These are phyloP conservation scores for Umbilicus rupestris DNA, from an alignment of 164 flowering plant species.

Conservation along the genomic window DNA sequence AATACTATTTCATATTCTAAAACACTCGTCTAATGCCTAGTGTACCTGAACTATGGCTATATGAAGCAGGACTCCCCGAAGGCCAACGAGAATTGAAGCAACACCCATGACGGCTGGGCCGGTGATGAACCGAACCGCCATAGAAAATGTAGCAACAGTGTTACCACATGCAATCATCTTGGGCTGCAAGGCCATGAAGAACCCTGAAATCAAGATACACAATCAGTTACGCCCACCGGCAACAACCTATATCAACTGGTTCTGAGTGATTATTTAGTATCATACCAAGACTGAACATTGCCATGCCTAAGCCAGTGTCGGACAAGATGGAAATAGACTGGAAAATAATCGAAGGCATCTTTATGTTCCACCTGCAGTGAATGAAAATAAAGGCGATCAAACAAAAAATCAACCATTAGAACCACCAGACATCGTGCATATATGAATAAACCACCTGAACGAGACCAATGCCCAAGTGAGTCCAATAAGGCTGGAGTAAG, in stretches of 20 bases:
- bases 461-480: slow-evolving; percentile 82
- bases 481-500: slow-evolving; percentile 89
- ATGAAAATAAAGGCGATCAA: neutral
- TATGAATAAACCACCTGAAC: slow-evolving; percentile 32
- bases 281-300: slow-evolving; percentile 96
- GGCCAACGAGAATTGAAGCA: slow-evolving; percentile 9
- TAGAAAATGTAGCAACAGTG: slow-evolving; percentile 5
- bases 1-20: too few relatives aligned
- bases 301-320: slow-evolving; percentile 99
- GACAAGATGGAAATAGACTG: slow-evolving; percentile 85
- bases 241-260: neutral
- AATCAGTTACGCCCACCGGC: neutral
- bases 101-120: slow-evolving; percentile 9
- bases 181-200: slow-evolving; percentile 9
- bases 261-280: too few relatives aligned
- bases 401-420: neutral
- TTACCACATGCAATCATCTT: slow-evolving; percentile 9
- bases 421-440: neutral
- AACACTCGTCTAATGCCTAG: neutral
- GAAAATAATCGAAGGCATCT: slow-evolving; percentile 81
- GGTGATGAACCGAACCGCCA: slow-evolving; percentile 5
- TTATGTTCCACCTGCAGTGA: slow-evolving; percentile 59
- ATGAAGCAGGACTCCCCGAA: slow-evolving; percentile 1
- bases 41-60: slow-evolving; percentile 8
- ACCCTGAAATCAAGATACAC: neutral